Base-by-base conservation (phyloP, 1,139 yeast species). In the Scheffersomyces segobiensis region DNA sequence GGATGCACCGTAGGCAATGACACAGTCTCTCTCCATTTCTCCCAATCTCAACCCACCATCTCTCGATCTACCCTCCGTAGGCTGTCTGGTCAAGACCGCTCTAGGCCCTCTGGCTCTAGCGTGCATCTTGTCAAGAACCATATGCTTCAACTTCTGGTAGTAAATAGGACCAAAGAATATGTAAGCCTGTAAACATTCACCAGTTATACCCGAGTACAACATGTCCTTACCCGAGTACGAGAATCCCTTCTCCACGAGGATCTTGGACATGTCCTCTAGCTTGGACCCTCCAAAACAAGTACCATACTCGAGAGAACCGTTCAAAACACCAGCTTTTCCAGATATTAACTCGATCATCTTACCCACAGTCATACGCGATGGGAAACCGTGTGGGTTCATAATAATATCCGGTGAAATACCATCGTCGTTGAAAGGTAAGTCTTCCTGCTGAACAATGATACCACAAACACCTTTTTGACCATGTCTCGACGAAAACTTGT, bases 401-500 rank as follows among this genome's bases (percentile, higher is more conserved):
- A 95, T 95, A 65, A 95, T 93, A 76, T 95, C 99, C 0, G 99
- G 99, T 3, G 86, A 80, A 53, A 93, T 85, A 67, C 98, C 98
- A 61, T 87, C 84, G 67, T 93, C 98, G 70, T 88, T 91, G 73
- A 93, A 95, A 46, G 99, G 99, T 83, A 95, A 83, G 71, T 95
- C 99, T 71, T 93, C 98, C 70, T 93, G 98, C 68, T 91, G 93
- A 17, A 93, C 98, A 73, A 93, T 95, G 65, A 93, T 91, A 74
- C 98, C 98, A 81, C 98, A 93, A 46, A 95, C 98, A 84, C 99
- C 99, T 79, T 95, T 95, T 74, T 95, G 99, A 46, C 99, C 99
- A 74, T 93, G 98, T 74, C 98, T 88, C 1, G 97, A 92, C 3
- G 98, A 93, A 69, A 96, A 95, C 75, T 95, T 95, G 72, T 95